These are phyloP conservation scores for Dactylis glomerata DNA, from an alignment of 176 grass and related monocot species.

Conservation along the genomic window DNA sequence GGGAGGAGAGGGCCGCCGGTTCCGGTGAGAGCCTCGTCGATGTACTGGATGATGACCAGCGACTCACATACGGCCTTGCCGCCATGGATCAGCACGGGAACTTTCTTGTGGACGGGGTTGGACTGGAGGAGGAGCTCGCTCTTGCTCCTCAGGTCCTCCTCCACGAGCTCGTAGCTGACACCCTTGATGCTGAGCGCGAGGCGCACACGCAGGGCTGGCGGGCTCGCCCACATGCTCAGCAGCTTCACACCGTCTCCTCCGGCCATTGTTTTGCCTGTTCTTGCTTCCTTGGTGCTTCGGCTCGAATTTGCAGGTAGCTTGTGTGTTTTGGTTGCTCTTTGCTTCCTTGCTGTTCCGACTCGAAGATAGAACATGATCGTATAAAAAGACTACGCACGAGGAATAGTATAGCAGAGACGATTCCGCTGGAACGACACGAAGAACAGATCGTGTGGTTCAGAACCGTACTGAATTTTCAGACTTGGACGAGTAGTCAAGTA, in stretches of 20 bases:
- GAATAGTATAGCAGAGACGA: not conserved
- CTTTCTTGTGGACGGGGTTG: slow-evolving; percentile 56
- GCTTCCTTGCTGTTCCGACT: not conserved
- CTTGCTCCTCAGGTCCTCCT: slow-evolving; percentile 39
- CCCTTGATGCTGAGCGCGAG: slow-evolving; percentile 57
- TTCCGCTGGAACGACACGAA: not conserved
- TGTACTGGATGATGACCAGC: slow-evolving; percentile 50
- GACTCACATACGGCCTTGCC: slow-evolving; percentile 48
- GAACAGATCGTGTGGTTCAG: not conserved
- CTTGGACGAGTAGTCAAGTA: not conserved
- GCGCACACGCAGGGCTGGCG: slow-evolving; percentile 18
- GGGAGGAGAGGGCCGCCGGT: slow-evolving; percentile 26
- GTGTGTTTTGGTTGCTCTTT: not conserved
- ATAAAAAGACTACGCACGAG: not conserved
- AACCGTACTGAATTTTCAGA: not conserved
- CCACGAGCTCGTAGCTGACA: slow-evolving; percentile 38
- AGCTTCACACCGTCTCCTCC: slow-evolving; percentile 44
- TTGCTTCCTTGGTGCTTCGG: no score
- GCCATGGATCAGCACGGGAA: slow-evolving; percentile 59
- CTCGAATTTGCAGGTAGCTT: not conserved
- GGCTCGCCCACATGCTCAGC: slow-evolving; percentile 32
- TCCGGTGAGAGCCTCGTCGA: slow-evolving; percentile 49
- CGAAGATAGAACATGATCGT: not conserved
- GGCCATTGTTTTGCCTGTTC: not conserved
- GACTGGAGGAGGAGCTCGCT: slow-evolving; percentile 47